These are phyloP conservation scores for Euryodendron excelsum DNA, from an alignment of 148 eudicot species.

Conservation along the genomic window DNA sequence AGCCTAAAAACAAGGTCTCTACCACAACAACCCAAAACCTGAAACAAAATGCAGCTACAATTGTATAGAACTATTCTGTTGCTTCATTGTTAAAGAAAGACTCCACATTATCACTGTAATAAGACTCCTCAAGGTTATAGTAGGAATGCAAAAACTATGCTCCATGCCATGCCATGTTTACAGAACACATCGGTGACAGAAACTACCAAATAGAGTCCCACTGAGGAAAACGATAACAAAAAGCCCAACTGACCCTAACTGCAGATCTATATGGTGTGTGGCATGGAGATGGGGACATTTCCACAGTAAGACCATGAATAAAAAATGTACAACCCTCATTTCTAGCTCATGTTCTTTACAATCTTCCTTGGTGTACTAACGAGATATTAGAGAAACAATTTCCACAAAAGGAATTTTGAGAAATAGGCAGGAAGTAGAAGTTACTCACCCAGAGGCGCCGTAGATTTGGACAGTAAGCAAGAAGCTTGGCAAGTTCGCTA, in stretches of 20 bases:
- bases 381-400: neutral
- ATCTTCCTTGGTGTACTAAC: neutral
- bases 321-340: neutral
- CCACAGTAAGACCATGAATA: neutral
- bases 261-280: too few relatives aligned
- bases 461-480: slow-evolving; percentile 61
- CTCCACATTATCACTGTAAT: neutral
- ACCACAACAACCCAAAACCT: too few relatives aligned
- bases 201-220: too few relatives aligned
- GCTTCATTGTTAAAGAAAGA: too few relatives aligned
- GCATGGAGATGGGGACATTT: too few relatives aligned
- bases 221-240: neutral
- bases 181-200: neutral
- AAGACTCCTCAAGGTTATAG: neutral
- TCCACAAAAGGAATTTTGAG: neutral
- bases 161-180: neutral
- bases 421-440: neutral
- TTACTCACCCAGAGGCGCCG: slow-evolving; percentile 75
- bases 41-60: too few relatives aligned
- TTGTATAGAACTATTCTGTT: too few relatives aligned
- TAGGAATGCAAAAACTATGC: neutral
- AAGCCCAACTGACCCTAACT: too few relatives aligned
- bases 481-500: slow-evolving; percentile 58
- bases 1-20: too few relatives aligned
- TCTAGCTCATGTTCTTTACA: neutral